Base-by-base conservation (phyloP, 805 yeast species). In the Blastobotrys peoriensis region DNA sequence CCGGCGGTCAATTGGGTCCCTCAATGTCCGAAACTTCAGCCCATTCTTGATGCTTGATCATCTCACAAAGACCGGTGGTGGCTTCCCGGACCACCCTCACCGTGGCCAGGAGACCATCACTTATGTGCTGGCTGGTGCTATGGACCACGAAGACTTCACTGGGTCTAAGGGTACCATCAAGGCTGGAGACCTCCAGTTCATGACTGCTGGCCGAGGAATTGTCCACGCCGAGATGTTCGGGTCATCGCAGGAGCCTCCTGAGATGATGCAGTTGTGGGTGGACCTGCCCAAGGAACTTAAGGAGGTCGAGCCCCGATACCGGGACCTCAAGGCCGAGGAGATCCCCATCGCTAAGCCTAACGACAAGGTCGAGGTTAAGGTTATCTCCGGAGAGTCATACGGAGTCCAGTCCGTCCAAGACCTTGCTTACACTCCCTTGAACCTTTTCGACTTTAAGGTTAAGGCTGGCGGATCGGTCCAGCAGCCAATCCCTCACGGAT, bases 201-300 rank as follows among this genome's bases (percentile, higher is more conserved):
- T 86, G 95, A 86, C 95, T 30, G 95, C 95, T 4, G 95, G 95
- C 46, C 76, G 74, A 56, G 96, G 93, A 43, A 75, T 86, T 34
- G 86, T 83, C 37, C 96, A 86, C 62, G 75, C 86, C 3, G 95
- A 86, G 58, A 86, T 86, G 79, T 95, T 95, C 4, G 79, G 79
- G 37, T 65, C 67, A 36, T 64, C 67, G 49, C 69, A 67, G 13
- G 68, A 73, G 38, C 35, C 48, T 27, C 77, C 81, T 1, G 71
- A 69, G 44, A 95, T 95, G 48, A 68, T 86, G 73, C 96, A 86
- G 64, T 65, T 86, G 45, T 86, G 95, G 95, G 91, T 85, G 36
- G 93, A 85, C 60, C 71, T 80, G 55, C 95, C 91, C 20, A 75
- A 67, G 41, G 64, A 73, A 1, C 63, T 80, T 59, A 85, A 83